Percentiles rank a stretch among this genome's conserved stretches.
Evolutionary conservation across 768 basidiomycete species (phyloP).

Genomic region (Peribolospora kevripleyi): DNA sequence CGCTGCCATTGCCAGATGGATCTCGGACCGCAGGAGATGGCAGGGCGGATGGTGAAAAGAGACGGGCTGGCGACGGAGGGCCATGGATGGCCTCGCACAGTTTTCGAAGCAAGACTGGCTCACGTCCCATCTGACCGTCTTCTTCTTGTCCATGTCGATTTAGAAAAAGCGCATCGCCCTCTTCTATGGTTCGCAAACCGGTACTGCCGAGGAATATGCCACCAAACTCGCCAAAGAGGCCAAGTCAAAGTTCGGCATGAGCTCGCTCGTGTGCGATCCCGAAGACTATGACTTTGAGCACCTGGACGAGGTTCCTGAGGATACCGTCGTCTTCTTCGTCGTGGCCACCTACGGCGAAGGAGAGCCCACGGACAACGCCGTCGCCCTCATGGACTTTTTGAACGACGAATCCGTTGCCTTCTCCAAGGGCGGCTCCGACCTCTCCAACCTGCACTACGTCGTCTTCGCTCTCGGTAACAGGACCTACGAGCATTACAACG

Average conservation of each 20-base stretch:
- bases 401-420: conserved; percentile 71
- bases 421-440: conserved; percentile 44
- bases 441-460: conserved; percentile 77
- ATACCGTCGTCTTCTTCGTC: conserved; percentile 74
- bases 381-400: conserved; percentile 76
- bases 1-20: too few relatives aligned
- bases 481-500: conserved; percentile 81
- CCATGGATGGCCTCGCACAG: too few relatives aligned
- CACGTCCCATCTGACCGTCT: background rate
- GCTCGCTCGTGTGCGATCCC: conserved; percentile 88
- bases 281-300: conserved; percentile 98
- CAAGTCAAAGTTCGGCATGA: conserved; percentile 81
- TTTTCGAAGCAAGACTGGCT: conserved; percentile 11
- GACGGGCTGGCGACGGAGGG: too few relatives aligned
- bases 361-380: conserved; percentile 94
- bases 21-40: too few relatives aligned
- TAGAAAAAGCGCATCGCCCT: conserved; percentile 93
- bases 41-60: too few relatives aligned
- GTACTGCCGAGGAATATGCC: conserved; percentile 82
- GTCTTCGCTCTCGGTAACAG: conserved; percentile 60
- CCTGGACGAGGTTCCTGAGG: conserved; percentile 68
- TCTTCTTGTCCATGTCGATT: background rate
- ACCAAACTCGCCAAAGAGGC: conserved; percentile 95
- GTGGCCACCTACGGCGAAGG: conserved; percentile 98
- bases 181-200: conserved; percentile 96